Evolutionary conservation across 2,329 filamentous ascomycete genomes (phyloP).

Genomic region (Ciborinia camelliae): DNA sequence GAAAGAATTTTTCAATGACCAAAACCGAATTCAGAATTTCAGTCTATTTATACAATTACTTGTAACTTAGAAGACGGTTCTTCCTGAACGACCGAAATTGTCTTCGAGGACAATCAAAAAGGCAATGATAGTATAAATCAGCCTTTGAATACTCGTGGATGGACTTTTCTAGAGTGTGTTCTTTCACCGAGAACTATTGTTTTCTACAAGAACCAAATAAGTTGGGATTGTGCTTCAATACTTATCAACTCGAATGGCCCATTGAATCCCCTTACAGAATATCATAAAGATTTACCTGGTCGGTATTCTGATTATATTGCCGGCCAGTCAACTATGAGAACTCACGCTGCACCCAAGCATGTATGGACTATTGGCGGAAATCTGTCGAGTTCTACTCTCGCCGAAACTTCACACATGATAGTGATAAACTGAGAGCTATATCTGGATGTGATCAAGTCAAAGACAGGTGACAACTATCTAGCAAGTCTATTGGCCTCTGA

Average conservation of each 20-base stretch:
- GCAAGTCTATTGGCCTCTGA: neutral
- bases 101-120: neutral
- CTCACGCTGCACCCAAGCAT: neutral
- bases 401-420: neutral
- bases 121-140: neutral
- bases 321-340: neutral
- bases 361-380: neutral
- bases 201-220: neutral
- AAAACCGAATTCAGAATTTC: too few relatives aligned
- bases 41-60: neutral
- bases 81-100: neutral
- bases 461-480: neutral
- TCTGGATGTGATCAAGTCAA: conserved; percentile 1
- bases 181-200: neutral
- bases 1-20: neutral
- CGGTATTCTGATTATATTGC: neutral
- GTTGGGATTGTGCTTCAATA: conserved; percentile 1
- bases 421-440: neutral
- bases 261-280: neutral
- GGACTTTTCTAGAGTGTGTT: neutral
- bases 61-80: neutral
- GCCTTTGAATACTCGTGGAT: neutral
- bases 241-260: neutral
- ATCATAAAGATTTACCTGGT: neutral
- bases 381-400: neutral